Conservation (phyloP, 139 green algal species). For the Chlamydomonas eustigma region DNA sequence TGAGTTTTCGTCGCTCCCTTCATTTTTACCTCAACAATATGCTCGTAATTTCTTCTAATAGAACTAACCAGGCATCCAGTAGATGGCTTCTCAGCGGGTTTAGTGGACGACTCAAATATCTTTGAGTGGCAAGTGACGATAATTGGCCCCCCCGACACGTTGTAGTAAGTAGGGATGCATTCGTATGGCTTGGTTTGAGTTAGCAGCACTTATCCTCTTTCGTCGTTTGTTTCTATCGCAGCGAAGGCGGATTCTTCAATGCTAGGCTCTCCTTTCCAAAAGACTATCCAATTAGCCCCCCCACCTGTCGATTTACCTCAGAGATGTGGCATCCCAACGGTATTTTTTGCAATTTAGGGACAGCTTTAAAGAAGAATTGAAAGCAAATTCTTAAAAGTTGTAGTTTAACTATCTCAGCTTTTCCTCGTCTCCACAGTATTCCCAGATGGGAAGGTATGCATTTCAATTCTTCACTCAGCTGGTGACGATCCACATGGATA, state of each 20-base stretch:
- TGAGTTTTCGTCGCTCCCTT: too few relatives aligned
- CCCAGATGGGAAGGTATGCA: slow-evolving; percentile 79
- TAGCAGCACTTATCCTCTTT: too few relatives aligned
- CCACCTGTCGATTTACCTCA: slow-evolving; percentile 92
- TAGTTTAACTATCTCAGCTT: too few relatives aligned
- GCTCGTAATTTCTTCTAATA: slow-evolving; percentile 49
- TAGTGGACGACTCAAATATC: slow-evolving; percentile 95
- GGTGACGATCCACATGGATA: slow-evolving; percentile 95
- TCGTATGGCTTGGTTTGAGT: too few relatives aligned
- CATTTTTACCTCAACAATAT: too few relatives aligned
- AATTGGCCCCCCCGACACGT: slow-evolving; percentile 95
- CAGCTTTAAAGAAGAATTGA: too few relatives aligned
- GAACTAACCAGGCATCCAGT: slow-evolving; percentile 95
- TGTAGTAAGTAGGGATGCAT: slow-evolving; percentile 85
- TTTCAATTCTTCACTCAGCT: slow-evolving; percentile 96
- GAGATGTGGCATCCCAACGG: slow-evolving; percentile 99
- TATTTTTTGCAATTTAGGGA: slow-evolving; percentile 43
- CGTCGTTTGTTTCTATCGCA: too few relatives aligned
- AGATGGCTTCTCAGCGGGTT: slow-evolving; percentile 96
- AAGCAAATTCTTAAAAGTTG: too few relatives aligned
- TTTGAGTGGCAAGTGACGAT: slow-evolving; percentile 98
- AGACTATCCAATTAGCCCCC: slow-evolving; percentile 97
- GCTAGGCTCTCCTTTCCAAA: slow-evolving; percentile 90
- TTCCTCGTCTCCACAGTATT: too few relatives aligned
- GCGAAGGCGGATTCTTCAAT: slow-evolving; percentile 99